phyloP scores from a whole-genome alignment of 352 stramenopile species.

The Pythium dissimile region DNA sequence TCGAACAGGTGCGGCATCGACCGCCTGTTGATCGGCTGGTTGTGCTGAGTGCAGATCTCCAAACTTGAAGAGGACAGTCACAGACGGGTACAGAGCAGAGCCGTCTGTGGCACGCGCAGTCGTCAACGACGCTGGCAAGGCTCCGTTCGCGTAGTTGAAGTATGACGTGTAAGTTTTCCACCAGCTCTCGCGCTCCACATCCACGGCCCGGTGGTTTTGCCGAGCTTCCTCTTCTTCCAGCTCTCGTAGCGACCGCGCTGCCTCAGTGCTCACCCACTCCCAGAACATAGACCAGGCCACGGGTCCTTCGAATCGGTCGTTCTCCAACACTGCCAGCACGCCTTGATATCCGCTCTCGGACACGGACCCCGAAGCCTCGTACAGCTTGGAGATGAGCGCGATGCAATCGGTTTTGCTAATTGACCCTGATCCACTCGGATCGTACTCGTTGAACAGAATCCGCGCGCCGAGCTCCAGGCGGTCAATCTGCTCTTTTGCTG shows the following conservation, averaged over 20 bases:
- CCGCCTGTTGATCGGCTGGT: neutral
- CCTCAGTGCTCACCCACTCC: slow-evolving; percentile 84
- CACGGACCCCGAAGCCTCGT: slow-evolving; percentile 63
- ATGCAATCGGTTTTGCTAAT: slow-evolving; percentile 75
- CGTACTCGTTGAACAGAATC: slow-evolving; percentile 84
- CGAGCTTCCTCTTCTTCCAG: slow-evolving; percentile 59
- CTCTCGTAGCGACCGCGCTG: slow-evolving; percentile 54
- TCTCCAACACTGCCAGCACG: slow-evolving; percentile 52
- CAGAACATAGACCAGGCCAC: slow-evolving; percentile 86
- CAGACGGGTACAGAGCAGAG: slow-evolving; percentile 36
- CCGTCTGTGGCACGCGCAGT: slow-evolving; percentile 3
- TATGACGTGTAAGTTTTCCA: slow-evolving; percentile 62
- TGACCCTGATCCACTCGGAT: slow-evolving; percentile 46
- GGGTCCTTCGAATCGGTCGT: slow-evolving; percentile 55
- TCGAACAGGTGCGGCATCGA: neutral
- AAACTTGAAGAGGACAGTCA: slow-evolving; percentile 26
- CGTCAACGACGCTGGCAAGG: neutral
- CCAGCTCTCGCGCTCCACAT: slow-evolving; percentile 50
- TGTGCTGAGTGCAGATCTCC: neutral
- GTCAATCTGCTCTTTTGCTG: slow-evolving; percentile 84
- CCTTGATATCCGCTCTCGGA: slow-evolving; percentile 60
- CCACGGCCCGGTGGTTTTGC: slow-evolving; percentile 35
- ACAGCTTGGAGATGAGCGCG: slow-evolving; percentile 74
- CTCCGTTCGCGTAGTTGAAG: slow-evolving; percentile 29
- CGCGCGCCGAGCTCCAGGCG: slow-evolving; percentile 74